Conservation (phyloP, 164 flowering plant species). For the Annona cherimola region DNA sequence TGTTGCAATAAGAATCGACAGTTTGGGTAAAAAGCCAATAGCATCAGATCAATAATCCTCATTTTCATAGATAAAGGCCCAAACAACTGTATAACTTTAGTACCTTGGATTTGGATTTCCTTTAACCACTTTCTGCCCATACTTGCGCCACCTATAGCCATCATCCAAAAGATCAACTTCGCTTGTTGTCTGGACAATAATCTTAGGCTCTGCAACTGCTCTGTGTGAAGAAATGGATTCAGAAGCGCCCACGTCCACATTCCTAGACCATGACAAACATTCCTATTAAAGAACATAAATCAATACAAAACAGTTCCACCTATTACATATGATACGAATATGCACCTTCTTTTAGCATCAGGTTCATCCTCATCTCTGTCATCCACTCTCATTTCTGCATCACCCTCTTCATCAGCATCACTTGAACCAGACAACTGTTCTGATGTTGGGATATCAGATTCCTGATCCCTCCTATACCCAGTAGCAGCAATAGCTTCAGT, state of each 20-base stretch:
- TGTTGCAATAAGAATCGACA: too few relatives aligned
- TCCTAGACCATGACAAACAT: slow-evolving; percentile 35
- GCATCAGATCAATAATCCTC: neutral
- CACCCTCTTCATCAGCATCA: slow-evolving; percentile 50
- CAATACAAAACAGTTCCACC: neutral
- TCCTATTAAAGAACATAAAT: neutral
- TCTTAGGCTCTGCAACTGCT: slow-evolving; percentile 74
- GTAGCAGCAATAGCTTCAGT: slow-evolving; percentile 24
- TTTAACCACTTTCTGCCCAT: slow-evolving; percentile 97
- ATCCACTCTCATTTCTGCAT: slow-evolving; percentile 26
- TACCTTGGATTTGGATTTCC: slow-evolving; percentile 96
- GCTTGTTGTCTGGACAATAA: slow-evolving; percentile 92
- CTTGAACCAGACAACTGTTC: slow-evolving; percentile 38
- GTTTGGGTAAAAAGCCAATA: neutral
- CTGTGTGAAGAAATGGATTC: slow-evolving; percentile 40
- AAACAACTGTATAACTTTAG: slow-evolving; percentile 4
- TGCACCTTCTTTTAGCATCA: slow-evolving; percentile 73
- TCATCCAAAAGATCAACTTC: slow-evolving; percentile 98
- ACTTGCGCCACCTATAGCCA: slow-evolving; percentile 97
- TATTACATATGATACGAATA: slow-evolving; percentile 4
- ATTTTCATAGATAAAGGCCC: neutral
- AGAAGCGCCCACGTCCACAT: slow-evolving; percentile 30
- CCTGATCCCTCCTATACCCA: slow-evolving; percentile 28
- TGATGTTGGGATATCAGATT: slow-evolving; percentile 29
- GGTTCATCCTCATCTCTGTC: slow-evolving; percentile 48